A percentile compares a stretch with the other conserved stretches of the same genome.
These are phyloP conservation scores for Echinosophora koreensis DNA, from an alignment of 306 rosid species.

Conservation along the genomic window DNA sequence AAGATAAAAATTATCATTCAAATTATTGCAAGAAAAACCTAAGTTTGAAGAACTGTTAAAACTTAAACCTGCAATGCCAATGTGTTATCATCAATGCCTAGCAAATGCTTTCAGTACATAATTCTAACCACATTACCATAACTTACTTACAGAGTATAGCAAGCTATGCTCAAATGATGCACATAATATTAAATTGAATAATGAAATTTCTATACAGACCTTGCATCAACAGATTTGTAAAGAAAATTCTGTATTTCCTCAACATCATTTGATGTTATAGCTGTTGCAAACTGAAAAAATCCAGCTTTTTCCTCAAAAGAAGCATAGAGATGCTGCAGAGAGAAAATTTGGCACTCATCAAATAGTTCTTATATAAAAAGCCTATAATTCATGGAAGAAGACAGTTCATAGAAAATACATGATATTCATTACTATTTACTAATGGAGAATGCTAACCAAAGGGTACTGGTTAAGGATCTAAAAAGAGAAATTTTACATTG, in stretches of 20 bases:
- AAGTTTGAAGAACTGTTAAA: conserved; percentile 23
- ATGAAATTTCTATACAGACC: conserved; percentile 59
- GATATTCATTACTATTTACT: not conserved
- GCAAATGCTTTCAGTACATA: conserved; percentile 7
- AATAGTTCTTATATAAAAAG: conserved; percentile 11
- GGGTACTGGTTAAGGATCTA: too few species aligned
- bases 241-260: conserved; percentile 75
- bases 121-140: conserved; percentile 21
- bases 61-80: conserved; percentile 12
- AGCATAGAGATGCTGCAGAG: conserved; percentile 75
- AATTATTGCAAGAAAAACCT: conserved; percentile 13
- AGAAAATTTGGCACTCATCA: conserved; percentile 42
- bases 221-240: conserved; percentile 61
- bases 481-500: too few species aligned
- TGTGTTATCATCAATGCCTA: not conserved
- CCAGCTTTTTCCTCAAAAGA: conserved; percentile 85
- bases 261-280: conserved; percentile 84
- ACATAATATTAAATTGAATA: conserved; percentile 15
- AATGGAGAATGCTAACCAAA: too few species aligned
- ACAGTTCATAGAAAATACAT: conserved; percentile 8
- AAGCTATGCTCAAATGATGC: conserved; percentile 2
- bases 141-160: conserved; percentile 4
- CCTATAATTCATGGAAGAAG: not conserved
- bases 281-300: conserved; percentile 81
- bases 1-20: conserved; percentile 14